Evolutionary conservation across 2,329 filamentous ascomycete species (phyloP).

Genomic region (Ceratocystis harringtonii): DNA sequence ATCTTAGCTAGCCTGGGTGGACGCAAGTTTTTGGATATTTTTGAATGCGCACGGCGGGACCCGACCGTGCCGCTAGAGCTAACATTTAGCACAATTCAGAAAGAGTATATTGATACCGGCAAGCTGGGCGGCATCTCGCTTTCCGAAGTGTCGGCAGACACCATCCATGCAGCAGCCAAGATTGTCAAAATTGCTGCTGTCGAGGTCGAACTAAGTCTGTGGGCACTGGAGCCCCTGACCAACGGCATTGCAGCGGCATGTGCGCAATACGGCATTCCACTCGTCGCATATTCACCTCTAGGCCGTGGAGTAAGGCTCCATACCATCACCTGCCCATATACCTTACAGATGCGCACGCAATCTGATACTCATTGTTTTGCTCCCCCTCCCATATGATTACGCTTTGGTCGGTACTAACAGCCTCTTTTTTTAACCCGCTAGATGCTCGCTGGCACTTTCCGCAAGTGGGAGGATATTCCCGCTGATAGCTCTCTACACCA

Average conservation of each 20-base stretch:
- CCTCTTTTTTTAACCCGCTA: slow-evolving; percentile 28
- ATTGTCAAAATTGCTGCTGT: slow-evolving; percentile 32
- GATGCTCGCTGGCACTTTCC: slow-evolving; percentile 40
- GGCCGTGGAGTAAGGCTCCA: slow-evolving; percentile 34
- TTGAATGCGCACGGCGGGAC: slow-evolving; percentile 44
- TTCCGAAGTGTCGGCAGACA: slow-evolving; percentile 36
- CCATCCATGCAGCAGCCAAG: slow-evolving; percentile 34
- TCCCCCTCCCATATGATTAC: not conserved
- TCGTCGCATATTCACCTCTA: slow-evolving; percentile 59
- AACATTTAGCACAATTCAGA: slow-evolving; percentile 30
- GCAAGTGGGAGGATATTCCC: slow-evolving; percentile 38
- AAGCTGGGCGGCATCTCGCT: slow-evolving; percentile 37
- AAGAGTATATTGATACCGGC: slow-evolving; percentile 37
- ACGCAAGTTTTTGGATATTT: slow-evolving; percentile 46
- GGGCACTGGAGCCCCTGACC: slow-evolving; percentile 31
- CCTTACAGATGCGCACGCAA: not conserved
- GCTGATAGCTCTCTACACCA: slow-evolving; percentile 32
- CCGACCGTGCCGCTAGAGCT: slow-evolving; percentile 30
- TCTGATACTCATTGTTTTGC: not conserved
- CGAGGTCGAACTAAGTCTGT: slow-evolving; percentile 41
- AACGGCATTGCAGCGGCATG: slow-evolving; percentile 42
- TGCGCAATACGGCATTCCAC: slow-evolving; percentile 48
- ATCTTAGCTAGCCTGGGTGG: slow-evolving; percentile 36
- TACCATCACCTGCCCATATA: not conserved
- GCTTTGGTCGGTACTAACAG: slow-evolving; percentile 21